phyloP scores from a whole-genome alignment of 805 yeast genomes.

The Ogataea ramenticola region DNA sequence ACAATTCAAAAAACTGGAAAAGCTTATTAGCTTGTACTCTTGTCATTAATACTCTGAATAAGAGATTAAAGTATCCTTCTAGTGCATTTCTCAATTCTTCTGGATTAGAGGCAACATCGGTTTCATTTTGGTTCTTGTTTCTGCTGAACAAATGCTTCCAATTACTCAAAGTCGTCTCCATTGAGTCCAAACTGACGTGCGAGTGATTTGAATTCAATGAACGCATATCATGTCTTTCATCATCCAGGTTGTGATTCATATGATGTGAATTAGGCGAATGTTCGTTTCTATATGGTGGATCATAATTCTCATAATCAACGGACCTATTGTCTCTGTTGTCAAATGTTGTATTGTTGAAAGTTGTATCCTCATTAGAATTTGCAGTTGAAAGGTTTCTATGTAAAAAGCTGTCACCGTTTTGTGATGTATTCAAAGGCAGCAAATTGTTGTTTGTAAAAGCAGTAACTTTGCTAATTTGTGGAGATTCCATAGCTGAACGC shows the following conservation, averaged over 20 bases:
- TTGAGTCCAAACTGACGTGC: neutral
- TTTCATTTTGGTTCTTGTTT: too few relatives aligned
- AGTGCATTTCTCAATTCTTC: slow-evolving; percentile 35
- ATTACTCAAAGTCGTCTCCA: neutral
- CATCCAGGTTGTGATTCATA: too few relatives aligned
- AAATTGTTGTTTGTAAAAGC: too few relatives aligned
- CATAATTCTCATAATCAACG: too few relatives aligned
- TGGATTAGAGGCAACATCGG: neutral
- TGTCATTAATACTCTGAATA: slow-evolving; percentile 53
- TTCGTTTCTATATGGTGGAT: neutral
- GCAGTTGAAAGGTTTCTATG: too few relatives aligned
- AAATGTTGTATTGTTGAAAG: too few relatives aligned
- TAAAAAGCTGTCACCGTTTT: too few relatives aligned
- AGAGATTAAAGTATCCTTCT: slow-evolving; percentile 58
- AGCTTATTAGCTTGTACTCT: slow-evolving; percentile 77
- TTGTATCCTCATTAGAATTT: too few relatives aligned
- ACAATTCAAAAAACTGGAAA: slow-evolving; percentile 82
- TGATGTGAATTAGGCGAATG: too few relatives aligned
- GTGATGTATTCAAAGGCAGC: too few relatives aligned
- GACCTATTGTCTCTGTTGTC: too few relatives aligned
- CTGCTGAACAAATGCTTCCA: neutral
- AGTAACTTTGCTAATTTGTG: neutral
- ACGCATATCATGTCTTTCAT: neutral
- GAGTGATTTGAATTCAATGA: neutral
- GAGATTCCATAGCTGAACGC: neutral